phyloP scores from a whole-genome alignment of 768 basidiomycete genomes.

The Atractiella rhizophila region DNA sequence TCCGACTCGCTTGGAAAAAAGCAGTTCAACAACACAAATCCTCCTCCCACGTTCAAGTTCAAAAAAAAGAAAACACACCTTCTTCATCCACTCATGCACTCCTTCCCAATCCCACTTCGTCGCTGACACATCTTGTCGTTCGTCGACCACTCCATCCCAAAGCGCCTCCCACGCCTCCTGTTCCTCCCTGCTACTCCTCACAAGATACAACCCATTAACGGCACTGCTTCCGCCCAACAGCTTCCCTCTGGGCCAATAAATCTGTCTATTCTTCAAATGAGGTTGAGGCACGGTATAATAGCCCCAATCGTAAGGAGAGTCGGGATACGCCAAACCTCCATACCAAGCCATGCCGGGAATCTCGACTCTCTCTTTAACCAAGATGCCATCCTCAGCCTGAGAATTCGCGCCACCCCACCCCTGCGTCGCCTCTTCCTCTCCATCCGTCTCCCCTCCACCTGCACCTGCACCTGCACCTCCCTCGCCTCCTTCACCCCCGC shows the following conservation, averaged over 20 bases:
- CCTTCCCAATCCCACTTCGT: background rate
- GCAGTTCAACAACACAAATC: no score
- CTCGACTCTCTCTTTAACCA: background rate
- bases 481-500: no score
- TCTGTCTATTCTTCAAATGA: constrained; percentile 6
- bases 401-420: no score
- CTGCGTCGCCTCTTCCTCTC: background rate
- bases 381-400: no score
- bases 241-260: constrained; percentile 18
- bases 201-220: constrained; percentile 17
- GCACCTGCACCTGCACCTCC: background rate
- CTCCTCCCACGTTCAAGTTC: no score
- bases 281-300: constrained; percentile 14
- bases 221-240: constrained; percentile 17
- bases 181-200: constrained; percentile 10
- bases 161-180: constrained; percentile 16
- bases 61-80: no score
- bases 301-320: constrained; percentile 15
- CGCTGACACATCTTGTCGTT: no score
- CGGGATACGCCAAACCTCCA: constrained; percentile 6
- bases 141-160: constrained; percentile 1
- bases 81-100: no score
- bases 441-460: background rate
- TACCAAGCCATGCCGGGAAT: constrained; percentile 5
- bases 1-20: no score